Base-by-base conservation (phyloP, 225 moss, liverwort and hornwort genomes). In the Polytrichum commune region DNA sequence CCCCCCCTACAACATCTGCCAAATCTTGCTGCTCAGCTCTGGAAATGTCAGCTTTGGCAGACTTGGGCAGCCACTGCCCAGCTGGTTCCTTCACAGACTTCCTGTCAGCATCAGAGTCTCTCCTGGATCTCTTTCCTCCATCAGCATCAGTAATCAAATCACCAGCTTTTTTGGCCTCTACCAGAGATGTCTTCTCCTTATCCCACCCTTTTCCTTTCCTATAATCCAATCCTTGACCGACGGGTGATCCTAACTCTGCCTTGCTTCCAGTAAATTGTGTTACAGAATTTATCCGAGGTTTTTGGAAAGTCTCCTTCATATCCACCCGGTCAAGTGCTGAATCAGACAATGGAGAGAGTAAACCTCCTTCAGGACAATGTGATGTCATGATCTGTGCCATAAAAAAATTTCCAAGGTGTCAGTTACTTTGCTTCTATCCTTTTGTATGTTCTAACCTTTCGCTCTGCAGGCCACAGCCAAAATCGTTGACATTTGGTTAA, bases 371-470 rank as follows among this genome's bases (percentile, higher is more conserved):
- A 62, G 75, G 79, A 35, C 65, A 54, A 76, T 79, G 75, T 62
- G 77, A 82, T 28, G 89, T 92, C 86, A 96, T 92, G 46, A 86
- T 84, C 96, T 96, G 96, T 78, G 76, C 77, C 84, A 71, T 64
- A 61, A 67, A 63, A 67, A 68, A 13, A 3, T 16, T 46, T 16
- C 46, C 13, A 46, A 74, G 60, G 27, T 86, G 73, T 74, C 74
- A 78, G 69, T 77, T 75, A 83, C 78, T 72, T 67, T 67, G 75
- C 65, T 67, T 77, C 72, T 71, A 60, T 69, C 68, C 65, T 82
- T 76, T 76, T 76, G 71, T 68, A 60, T 72, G 38, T 3, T 38
- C 29, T 30, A 30, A 30, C 30, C 30, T 30, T 66, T 78, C 70
- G 73, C 78, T 78, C 68, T 73, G 67, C 69, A 72, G 72, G 72